Evolutionary conservation across 352 stramenopile genomes (phyloP).

Genomic region (Phytophthora tubulina): DNA sequence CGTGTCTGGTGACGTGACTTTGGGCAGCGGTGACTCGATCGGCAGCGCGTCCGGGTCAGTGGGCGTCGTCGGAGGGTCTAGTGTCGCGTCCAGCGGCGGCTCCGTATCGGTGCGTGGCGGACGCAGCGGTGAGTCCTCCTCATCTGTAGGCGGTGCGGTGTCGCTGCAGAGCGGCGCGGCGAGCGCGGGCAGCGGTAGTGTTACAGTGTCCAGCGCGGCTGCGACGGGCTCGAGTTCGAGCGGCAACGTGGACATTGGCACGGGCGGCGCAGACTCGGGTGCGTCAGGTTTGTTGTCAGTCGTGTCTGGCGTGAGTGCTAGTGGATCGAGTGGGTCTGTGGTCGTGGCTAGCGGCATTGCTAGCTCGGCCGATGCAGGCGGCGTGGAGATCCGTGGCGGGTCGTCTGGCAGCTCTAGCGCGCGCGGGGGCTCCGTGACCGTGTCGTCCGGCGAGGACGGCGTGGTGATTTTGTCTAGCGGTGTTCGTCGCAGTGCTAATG

Average conservation of each 20-base stretch:
- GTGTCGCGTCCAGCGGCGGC: background rate
- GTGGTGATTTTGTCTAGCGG: background rate
- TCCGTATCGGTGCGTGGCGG: background rate
- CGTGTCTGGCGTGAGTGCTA: background rate
- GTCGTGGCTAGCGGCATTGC: background rate
- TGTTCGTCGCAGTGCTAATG: background rate
- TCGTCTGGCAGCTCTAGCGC: background rate
- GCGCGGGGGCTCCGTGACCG: background rate
- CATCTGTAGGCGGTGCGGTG: background rate
- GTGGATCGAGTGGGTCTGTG: background rate
- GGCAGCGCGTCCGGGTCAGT: background rate
- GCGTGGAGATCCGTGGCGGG: conserved; percentile 15
- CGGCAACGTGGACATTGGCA: background rate
- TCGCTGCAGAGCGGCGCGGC: background rate
- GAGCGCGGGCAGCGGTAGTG: background rate
- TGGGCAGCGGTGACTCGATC: background rate
- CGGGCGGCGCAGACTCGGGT: background rate
- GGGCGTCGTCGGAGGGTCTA: background rate
- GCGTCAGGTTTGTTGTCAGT: background rate
- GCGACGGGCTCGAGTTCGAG: background rate
- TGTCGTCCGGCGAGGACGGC: background rate
- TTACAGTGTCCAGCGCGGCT: background rate
- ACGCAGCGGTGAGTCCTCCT: background rate
- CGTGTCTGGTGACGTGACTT: background rate
- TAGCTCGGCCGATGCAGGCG: background rate